A percentile compares a stretch with the other conserved stretches of the same genome.
phyloP scores from a whole-genome alignment of 2,329 filamentous ascomycete genomes.

The Beauveria asiatica region DNA sequence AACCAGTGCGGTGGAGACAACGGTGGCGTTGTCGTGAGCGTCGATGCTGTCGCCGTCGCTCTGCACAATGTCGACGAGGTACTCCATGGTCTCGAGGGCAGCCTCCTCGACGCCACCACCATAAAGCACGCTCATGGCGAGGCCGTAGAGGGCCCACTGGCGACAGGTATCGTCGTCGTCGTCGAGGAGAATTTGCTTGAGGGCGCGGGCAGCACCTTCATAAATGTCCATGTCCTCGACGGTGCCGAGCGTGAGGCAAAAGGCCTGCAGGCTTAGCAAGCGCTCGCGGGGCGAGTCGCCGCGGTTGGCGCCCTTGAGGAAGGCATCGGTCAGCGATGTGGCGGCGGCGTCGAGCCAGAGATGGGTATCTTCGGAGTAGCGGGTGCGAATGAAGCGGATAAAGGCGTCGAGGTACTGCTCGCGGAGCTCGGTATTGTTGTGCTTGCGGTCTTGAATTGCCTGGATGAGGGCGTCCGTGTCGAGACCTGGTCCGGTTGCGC shows the following conservation, averaged over 20 bases:
- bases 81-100: conserved; percentile 63
- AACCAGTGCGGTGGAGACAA: conserved; percentile 67
- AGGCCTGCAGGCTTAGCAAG: conserved; percentile 60
- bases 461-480: conserved; percentile 55
- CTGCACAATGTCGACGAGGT: conserved; percentile 67
- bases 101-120: conserved; percentile 63
- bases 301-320: conserved; percentile 62
- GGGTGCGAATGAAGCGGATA: conserved; percentile 45
- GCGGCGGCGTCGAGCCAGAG: conserved; percentile 48
- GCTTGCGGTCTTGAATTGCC: conserved; percentile 66
- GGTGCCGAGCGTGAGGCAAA: conserved; percentile 59
- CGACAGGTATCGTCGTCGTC: conserved; percentile 56
- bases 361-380: conserved; percentile 25
- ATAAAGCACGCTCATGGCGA: conserved; percentile 65
- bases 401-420: conserved; percentile 36
- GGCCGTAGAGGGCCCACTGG: conserved; percentile 65
- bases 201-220: conserved; percentile 20
- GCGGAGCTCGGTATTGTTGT: conserved; percentile 63
- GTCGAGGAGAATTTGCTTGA: conserved; percentile 30
- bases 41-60: conserved; percentile 68
- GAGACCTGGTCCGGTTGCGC: conserved; percentile 46
- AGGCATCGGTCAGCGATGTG: conserved; percentile 49
- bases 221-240: conserved; percentile 48
- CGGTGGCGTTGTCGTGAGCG: conserved; percentile 59
- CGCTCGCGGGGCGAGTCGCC: conserved; percentile 63